These are phyloP conservation scores for Aphanomyces invadans DNA, from an alignment of 352 stramenopile genomes.

Conservation along the genomic window DNA sequence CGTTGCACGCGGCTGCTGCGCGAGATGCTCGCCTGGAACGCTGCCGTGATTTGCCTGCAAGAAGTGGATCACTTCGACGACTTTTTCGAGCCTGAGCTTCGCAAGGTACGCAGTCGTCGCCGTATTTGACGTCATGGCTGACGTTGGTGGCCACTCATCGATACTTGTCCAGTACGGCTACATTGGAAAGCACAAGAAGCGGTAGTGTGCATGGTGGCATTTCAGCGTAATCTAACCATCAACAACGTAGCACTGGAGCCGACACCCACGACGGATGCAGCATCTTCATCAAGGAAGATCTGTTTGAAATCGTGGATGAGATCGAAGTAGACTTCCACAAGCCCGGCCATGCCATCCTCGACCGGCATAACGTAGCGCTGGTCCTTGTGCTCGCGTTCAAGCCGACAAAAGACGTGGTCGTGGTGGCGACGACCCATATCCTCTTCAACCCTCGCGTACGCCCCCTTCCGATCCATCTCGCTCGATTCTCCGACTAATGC, in stretches of 20 bases:
- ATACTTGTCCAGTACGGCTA: conserved; percentile 38
- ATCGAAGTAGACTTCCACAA: conserved; percentile 43
- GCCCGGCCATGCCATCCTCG: conserved; percentile 36
- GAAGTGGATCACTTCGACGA: conserved; percentile 67
- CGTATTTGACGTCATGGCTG: too few relatives aligned
- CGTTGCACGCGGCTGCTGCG: conserved; percentile 38
- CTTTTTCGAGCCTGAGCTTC: conserved; percentile 57
- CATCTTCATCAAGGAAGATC: conserved; percentile 47
- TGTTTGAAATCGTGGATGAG: conserved; percentile 39
- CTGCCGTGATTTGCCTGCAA: conserved; percentile 53
- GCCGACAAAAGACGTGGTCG: conserved; percentile 27
- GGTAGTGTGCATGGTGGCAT: conserved; percentile 19
- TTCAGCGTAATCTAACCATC: neutral
- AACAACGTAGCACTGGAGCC: conserved; percentile 50
- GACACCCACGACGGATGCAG: conserved; percentile 54
- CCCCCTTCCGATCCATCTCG: neutral
- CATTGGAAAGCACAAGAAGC: conserved; percentile 47
- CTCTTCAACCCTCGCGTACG: conserved; percentile 61
- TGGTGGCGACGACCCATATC: conserved; percentile 60
- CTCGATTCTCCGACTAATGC: neutral
- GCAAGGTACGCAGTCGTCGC: conserved; percentile 31
- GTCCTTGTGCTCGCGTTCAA: conserved; percentile 38
- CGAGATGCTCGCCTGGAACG: conserved; percentile 43
- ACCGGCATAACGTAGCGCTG: conserved; percentile 56
- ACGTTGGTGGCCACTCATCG: too few relatives aligned